A percentile compares a stretch with the other conserved stretches of the same genome.
These are phyloP conservation scores for Tetradesmus obliquus DNA, from an alignment of 139 green algal genomes.

Conservation along the genomic window DNA sequence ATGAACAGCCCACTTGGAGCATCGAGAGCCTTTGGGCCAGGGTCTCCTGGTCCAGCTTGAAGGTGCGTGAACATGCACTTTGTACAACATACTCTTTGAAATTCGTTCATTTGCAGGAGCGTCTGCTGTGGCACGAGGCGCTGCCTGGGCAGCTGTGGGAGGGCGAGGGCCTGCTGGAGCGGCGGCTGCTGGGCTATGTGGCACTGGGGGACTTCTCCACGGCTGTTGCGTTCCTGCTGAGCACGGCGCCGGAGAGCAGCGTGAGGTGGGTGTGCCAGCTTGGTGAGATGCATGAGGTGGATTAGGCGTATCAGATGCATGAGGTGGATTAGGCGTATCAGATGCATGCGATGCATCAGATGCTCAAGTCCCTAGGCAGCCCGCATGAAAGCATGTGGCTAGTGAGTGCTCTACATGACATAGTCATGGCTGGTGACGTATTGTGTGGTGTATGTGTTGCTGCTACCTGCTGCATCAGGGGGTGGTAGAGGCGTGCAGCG, in stretches of 20 bases:
- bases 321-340: background rate
- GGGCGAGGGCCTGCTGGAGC: slow-evolving; percentile 14
- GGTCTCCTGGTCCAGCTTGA: too few relatives aligned
- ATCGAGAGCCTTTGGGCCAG: background rate
- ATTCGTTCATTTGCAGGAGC: slow-evolving; percentile 52
- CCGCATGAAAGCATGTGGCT: too few relatives aligned
- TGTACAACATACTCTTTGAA: too few relatives aligned
- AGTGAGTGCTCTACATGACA: too few relatives aligned
- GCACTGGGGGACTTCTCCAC: slow-evolving; percentile 79
- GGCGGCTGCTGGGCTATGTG: slow-evolving; percentile 53
- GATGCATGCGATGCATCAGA: background rate
- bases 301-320: background rate
- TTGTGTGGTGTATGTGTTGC: background rate
- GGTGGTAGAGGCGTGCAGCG: background rate
- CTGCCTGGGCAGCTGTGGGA: slow-evolving; percentile 58
- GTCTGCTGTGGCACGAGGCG: slow-evolving; percentile 75
- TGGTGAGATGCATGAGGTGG: background rate
- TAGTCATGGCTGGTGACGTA: background rate
- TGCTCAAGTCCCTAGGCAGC: background rate
- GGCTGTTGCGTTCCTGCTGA: slow-evolving; percentile 87
- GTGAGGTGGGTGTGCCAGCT: slow-evolving; percentile 61
- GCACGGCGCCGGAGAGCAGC: slow-evolving; percentile 68
- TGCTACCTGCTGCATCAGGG: background rate
- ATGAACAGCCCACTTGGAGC: background rate
- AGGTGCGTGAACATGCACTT: too few relatives aligned